Conservation (phyloP, 2,329 filamentous ascomycete genomes). For the Pezicula rhizophila region DNA sequence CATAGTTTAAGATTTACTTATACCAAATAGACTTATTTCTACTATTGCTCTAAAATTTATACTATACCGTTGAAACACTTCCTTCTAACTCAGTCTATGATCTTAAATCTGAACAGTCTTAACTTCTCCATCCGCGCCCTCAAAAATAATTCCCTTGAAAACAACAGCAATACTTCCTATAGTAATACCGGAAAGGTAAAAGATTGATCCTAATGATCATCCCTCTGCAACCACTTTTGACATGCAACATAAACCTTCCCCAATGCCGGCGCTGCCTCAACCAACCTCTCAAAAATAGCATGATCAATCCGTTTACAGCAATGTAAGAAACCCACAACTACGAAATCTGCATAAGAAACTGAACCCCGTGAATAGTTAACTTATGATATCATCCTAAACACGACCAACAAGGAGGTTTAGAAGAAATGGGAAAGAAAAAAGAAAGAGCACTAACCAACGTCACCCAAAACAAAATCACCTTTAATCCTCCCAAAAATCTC, state of each 20-base stretch:
- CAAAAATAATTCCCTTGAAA: too few species aligned
- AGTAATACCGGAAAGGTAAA: too few species aligned
- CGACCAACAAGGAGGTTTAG: too few species aligned
- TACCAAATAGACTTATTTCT: too few species aligned
- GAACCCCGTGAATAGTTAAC: background rate
- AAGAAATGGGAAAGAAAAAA: background rate
- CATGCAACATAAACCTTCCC: conserved; percentile 14
- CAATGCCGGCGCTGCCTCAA: conserved; percentile 25
- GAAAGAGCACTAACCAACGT: conserved; percentile 26
- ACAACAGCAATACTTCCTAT: too few species aligned
- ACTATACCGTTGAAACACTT: too few species aligned
- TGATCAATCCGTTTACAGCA: conserved; percentile 34
- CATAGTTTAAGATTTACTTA: too few species aligned
- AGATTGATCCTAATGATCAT: conserved; percentile 11
- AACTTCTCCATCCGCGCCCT: too few species aligned
- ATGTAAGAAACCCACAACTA: conserved; percentile 43
- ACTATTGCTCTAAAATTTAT: too few species aligned
- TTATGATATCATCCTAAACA: too few species aligned
- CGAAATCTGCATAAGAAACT: conserved; percentile 51
- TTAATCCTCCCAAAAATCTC: conserved; percentile 35
- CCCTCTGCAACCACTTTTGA: conserved; percentile 18
- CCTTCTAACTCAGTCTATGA: too few species aligned
- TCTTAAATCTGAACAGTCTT: too few species aligned
- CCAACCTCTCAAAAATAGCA: conserved; percentile 31
- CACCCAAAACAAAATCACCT: conserved; percentile 57